Percentiles rank a stretch among this genome's conserved stretches.
These are phyloP conservation scores for Calvatia gigantea DNA, from an alignment of 768 basidiomycete genomes.

Conservation along the genomic window DNA sequence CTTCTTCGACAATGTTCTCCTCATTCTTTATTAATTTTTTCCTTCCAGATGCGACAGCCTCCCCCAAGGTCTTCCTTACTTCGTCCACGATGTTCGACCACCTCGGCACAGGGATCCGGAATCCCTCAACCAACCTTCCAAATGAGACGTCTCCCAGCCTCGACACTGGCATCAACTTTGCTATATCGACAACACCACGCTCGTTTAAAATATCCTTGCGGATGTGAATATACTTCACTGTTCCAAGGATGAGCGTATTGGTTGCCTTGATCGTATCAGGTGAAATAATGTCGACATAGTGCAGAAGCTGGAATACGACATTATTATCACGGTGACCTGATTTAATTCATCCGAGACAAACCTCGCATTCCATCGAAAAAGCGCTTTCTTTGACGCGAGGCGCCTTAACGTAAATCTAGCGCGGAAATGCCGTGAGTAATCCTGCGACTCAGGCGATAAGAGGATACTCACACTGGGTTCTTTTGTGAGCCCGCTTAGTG, in stretches of 20 bases:
- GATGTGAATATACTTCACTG: constrained; percentile 54
- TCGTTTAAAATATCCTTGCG: constrained; percentile 47
- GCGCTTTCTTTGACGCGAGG: constrained; percentile 62
- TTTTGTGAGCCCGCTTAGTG: constrained; percentile 54
- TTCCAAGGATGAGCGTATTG: constrained; percentile 46
- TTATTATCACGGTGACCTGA: too few relatives aligned
- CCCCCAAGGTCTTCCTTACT: background rate
- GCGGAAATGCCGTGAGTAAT: background rate
- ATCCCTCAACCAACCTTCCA: constrained; percentile 39
- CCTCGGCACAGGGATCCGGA: constrained; percentile 39
- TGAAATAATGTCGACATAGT: too few relatives aligned
- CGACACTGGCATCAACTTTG: constrained; percentile 42
- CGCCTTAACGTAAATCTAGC: constrained; percentile 43
- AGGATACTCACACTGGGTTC: constrained; percentile 47
- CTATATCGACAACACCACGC: constrained; percentile 35
- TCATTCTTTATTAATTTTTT: background rate
- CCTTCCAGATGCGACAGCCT: background rate
- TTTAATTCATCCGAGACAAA: too few relatives aligned
- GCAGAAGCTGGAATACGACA: too few relatives aligned
- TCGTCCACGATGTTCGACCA: constrained; percentile 20
- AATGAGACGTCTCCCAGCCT: constrained; percentile 56
- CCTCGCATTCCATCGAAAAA: constrained; percentile 61
- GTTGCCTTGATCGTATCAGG: constrained; percentile 23
- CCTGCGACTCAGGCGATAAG: background rate
- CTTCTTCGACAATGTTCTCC: background rate